These are phyloP conservation scores for Teunomyces tritomae DNA, from an alignment of 805 yeast species.

Conservation along the genomic window DNA sequence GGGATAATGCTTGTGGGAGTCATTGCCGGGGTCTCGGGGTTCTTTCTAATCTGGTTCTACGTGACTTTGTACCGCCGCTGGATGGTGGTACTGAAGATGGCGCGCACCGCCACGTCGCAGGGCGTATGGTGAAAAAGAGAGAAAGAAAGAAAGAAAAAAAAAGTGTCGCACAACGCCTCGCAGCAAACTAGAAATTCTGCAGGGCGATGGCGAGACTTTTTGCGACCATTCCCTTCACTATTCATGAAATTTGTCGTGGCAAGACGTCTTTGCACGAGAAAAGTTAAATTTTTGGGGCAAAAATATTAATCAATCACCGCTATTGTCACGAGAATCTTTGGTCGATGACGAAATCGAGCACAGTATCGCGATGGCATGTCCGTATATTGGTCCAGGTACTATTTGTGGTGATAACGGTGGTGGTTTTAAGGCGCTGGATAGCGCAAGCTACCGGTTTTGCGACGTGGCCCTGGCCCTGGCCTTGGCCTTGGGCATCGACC, in stretches of 20 bases:
- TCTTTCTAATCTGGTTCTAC: conserved; percentile 13
- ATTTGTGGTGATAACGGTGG: background rate
- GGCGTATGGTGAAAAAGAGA: background rate
- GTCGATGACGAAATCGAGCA: too few relatives aligned
- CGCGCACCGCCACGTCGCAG: background rate
- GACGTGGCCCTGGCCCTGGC: background rate
- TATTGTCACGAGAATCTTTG: too few relatives aligned
- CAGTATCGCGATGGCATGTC: background rate
- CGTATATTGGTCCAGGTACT: background rate
- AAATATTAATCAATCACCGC: background rate
- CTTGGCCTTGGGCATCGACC: background rate
- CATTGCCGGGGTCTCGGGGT: conserved; percentile 10
- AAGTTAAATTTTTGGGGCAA: background rate
- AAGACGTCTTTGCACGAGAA: background rate
- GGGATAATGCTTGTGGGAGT: conserved; percentile 13
- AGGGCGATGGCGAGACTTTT: too few relatives aligned
- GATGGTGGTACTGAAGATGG: conserved; percentile 6
- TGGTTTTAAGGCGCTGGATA: background rate
- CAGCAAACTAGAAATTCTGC: background rate
- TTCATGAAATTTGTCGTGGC: background rate
- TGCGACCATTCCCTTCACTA: background rate
- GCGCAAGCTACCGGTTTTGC: too few relatives aligned
- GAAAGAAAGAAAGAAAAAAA: too few relatives aligned
- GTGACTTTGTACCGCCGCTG: conserved; percentile 15
- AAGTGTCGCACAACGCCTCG: too few relatives aligned